Evolutionary conservation across 2,329 filamentous ascomycete genomes (phyloP), one percentile per base, ranked within the genome.

Genomic region (Lasiodiplodia citricola): DNA sequence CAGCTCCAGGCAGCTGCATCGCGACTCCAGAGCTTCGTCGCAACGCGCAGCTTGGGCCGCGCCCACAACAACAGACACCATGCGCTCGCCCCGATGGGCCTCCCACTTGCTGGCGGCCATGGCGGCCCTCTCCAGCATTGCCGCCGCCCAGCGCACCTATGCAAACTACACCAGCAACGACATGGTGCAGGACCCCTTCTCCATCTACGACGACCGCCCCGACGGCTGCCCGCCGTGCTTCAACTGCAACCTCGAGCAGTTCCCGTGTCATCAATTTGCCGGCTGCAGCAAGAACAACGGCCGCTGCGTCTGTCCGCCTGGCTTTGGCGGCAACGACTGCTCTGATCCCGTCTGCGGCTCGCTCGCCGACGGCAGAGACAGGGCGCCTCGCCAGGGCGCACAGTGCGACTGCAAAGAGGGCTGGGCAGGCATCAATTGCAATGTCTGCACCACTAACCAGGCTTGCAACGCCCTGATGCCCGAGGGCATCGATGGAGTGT

Each of bases 351-450:
- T 97, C 7, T 99, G 96, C 77, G 96, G 95, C 68, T 96, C 94
- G 47, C 85, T 97, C 51, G 88, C 92, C 50, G 91, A 93, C 74
- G 94, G 94, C 72, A 87, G 87, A 73, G 90, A 98, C 75, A 88
- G 96, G 73, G 88, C 90, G 25, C 90, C 92, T 77, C 88, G 96
- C 76, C 83, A 88, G 65, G 86, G 89, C 69, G 83, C 85, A 67
- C 71, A 74, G 51, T 99, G 96, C 82, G 84, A 93, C 52, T 99
- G 96, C 80, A 91, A 94, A 76, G 92, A 97, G 47, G 96, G 96
- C 68, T 99, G 96, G 96, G 88, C 88, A 51, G 96, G 96, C 71
- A 95, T 99, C 82, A 99, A 99, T 84, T 99, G 96, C 87, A 99
- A 86, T 70, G 93, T 99, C 68, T 99, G 96, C 81, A 90, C 91